Evolutionary conservation across 2,329 filamentous ascomycete genomes (phyloP).

Genomic region (Calonectria ilicicola): DNA sequence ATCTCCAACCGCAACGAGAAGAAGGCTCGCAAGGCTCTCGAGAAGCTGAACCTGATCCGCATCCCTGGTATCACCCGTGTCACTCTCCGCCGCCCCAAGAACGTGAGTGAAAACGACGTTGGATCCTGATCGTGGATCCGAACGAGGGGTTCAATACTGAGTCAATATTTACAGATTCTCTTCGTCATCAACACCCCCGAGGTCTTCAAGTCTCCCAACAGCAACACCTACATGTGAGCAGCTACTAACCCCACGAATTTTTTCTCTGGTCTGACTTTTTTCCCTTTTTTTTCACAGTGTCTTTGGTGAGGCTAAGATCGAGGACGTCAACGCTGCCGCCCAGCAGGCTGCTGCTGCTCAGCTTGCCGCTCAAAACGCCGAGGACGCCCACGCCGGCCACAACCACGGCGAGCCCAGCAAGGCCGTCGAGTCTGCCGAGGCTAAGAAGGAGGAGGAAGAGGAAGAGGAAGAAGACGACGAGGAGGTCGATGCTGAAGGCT

Average conservation of each 20-base stretch:
- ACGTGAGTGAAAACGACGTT: conserved; percentile 75
- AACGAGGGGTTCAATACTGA: conserved; percentile 37
- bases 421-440: conserved; percentile 71
- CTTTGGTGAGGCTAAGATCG: conserved; percentile 99
- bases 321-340: conserved; percentile 98
- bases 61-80: conserved; percentile 98
- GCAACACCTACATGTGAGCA: conserved; percentile 99
- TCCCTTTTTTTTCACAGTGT: conserved; percentile 76
- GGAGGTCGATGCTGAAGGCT: conserved; percentile 92
- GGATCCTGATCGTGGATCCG: conserved; percentile 10
- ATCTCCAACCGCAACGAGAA: conserved; percentile 99
- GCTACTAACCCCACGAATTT: neutral
- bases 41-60: conserved; percentile 97
- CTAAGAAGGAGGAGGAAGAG: conserved; percentile 79
- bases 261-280: conserved; percentile 19
- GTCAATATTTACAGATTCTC: conserved; percentile 76
- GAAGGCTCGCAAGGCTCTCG: conserved; percentile 99
- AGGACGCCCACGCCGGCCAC: conserved; percentile 76
- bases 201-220: conserved; percentile 98
- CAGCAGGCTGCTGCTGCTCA: conserved; percentile 96
- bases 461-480: conserved; percentile 93
- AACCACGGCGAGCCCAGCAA: conserved; percentile 77
- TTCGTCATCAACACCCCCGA: conserved; percentile 99
- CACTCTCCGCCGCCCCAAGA: conserved; percentile 97
- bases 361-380: conserved; percentile 78